phyloP scores from a whole-genome alignment of 73 alveolate genomes.

The Urostyla sp. region DNA sequence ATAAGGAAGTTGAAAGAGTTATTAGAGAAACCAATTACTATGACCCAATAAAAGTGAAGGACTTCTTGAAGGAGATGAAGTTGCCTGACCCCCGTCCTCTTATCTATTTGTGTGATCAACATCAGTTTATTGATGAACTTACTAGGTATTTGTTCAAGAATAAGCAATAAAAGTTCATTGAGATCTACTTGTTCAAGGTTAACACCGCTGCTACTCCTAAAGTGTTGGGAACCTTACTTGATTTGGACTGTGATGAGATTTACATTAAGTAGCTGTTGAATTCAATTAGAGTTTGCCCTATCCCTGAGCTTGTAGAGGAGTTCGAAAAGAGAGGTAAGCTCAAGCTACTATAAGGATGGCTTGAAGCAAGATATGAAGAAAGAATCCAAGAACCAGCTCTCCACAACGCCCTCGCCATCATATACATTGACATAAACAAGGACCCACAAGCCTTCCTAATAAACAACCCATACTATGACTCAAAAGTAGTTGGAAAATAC shows the following conservation, averaged over 20 bases:
- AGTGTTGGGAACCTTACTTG: conserved; percentile 97
- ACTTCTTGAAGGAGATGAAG: conserved; percentile 96
- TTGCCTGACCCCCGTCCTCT: conserved; percentile 99
- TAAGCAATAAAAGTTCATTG: conserved; percentile 97
- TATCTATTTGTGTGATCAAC: conserved; percentile 98
- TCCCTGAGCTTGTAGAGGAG: conserved; percentile 96
- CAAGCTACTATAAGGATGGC: conserved; percentile 97
- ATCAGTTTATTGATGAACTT: conserved; percentile 98
- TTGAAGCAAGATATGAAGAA: conserved; percentile 99
- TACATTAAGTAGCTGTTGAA: conserved; percentile 93
- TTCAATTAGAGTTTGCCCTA: conserved; percentile 94
- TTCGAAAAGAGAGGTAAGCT: conserved; percentile 96
- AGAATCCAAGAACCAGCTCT: conserved; percentile 98
- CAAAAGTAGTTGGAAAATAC: conserved; percentile 98
- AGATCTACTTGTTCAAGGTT: conserved; percentile 95
- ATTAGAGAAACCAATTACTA: conserved; percentile 96
- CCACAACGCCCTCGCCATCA: conserved; percentile 98
- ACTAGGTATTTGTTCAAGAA: conserved; percentile 98
- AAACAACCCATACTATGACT: conserved; percentile 98
- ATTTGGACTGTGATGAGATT: conserved; percentile 96
- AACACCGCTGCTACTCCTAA: conserved; percentile 97
- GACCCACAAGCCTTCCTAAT: conserved; percentile 98
- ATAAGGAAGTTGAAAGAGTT: conserved; percentile 98
- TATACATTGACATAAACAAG: conserved; percentile 94
- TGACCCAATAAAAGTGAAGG: conserved; percentile 98